A percentile compares a stretch with the other conserved stretches of the same genome.
These are phyloP conservation scores for Golovinomyces cichoracearum DNA, from an alignment of 2,329 filamentous ascomycete species.

Conservation along the genomic window DNA sequence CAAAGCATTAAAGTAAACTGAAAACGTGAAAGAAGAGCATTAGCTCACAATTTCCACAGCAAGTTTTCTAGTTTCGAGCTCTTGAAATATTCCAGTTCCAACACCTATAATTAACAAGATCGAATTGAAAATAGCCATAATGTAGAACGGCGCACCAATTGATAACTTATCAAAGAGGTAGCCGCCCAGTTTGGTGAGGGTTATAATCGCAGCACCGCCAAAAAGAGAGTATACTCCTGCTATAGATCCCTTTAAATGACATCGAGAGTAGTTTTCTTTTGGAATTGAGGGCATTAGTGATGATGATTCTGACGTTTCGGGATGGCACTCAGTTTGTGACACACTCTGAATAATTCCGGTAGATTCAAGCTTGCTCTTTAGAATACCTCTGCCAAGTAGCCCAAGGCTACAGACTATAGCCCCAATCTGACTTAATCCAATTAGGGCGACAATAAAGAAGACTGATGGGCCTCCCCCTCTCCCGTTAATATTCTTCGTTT, in stretches of 20 bases:
- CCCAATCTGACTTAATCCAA: conserved; percentile 85
- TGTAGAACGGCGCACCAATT: conserved; percentile 63
- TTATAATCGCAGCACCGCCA: conserved; percentile 66
- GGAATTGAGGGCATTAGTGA: conserved; percentile 12
- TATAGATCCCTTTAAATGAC: conserved; percentile 61
- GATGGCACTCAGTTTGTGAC: conserved; percentile 3
- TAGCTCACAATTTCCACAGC: neutral
- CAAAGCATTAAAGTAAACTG: no score
- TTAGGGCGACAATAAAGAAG: conserved; percentile 50
- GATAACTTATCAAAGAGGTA: conserved; percentile 55
- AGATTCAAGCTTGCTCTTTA: conserved; percentile 21
- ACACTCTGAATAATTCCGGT: conserved; percentile 7
- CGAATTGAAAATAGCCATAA: conserved; percentile 76
- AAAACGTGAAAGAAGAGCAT: no score
- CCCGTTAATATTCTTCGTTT: conserved; percentile 36
- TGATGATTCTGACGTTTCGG: conserved; percentile 1
- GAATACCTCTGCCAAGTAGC: conserved; percentile 55
- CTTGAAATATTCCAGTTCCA: conserved; percentile 11
- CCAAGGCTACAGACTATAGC: conserved; percentile 91
- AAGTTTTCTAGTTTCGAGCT: conserved; percentile 4
- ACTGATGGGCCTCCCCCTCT: conserved; percentile 41
- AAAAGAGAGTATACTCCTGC: conserved; percentile 83
- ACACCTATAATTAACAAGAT: conserved; percentile 30
- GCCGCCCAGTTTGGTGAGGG: conserved; percentile 79
- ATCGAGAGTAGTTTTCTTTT: conserved; percentile 7